A percentile compares a stretch with the other conserved stretches of the same genome.
These are phyloP conservation scores for Xylariaceae sp. DNA, from an alignment of 2,329 filamentous ascomycete species.

Conservation along the genomic window DNA sequence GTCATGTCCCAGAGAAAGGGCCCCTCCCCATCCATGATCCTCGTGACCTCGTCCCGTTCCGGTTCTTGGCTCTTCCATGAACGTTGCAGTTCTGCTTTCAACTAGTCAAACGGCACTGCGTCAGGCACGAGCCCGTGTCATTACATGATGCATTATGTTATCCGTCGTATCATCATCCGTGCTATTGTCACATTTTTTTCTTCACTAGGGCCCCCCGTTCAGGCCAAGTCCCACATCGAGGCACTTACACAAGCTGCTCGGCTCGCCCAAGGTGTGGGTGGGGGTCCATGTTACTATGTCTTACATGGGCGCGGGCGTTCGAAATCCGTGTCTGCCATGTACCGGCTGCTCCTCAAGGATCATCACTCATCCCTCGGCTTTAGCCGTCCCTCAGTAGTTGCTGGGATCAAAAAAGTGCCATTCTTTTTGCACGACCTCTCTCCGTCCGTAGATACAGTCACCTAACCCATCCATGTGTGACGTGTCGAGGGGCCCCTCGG, in stretches of 20 bases:
- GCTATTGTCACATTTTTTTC: background rate
- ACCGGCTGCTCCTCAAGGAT: background rate
- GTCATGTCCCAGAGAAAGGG: too few species aligned
- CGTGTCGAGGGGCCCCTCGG: background rate
- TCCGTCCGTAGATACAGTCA: background rate
- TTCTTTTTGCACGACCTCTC: background rate
- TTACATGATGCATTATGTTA: background rate
- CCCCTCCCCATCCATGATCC: background rate
- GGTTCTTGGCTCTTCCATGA: background rate
- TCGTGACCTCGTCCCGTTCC: background rate
- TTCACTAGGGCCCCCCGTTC: background rate
- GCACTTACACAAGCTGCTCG: too few species aligned
- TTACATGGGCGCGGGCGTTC: background rate
- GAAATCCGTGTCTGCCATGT: background rate
- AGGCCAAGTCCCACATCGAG: background rate
- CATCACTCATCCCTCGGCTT: background rate
- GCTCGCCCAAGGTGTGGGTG: background rate
- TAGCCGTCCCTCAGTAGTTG: conserved; percentile 5
- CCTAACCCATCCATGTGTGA: conserved; percentile 14
- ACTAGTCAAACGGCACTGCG: background rate
- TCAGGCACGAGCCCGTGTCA: background rate
- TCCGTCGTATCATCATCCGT: background rate
- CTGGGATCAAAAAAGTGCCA: background rate
- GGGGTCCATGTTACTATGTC: background rate
- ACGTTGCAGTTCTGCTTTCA: background rate